phyloP scores from a whole-genome alignment of 2,329 filamentous ascomycete genomes.

The Simplicillium aogashimaense region DNA sequence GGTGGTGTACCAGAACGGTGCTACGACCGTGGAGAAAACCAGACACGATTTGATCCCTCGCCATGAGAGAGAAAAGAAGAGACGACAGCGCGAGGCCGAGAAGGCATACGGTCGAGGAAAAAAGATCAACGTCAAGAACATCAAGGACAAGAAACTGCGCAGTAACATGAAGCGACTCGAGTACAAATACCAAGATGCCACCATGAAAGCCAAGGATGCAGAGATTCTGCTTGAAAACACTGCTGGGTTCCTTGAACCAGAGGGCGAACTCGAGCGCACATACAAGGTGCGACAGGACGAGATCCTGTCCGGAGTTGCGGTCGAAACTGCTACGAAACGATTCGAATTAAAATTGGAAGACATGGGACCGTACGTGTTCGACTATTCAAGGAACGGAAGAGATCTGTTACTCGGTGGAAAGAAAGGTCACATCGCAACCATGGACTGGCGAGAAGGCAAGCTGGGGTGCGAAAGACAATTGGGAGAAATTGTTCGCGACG shows the following conservation, averaged over 20 bases:
- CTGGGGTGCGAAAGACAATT: constrained; percentile 86
- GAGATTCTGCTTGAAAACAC: constrained; percentile 89
- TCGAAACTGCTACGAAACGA: constrained; percentile 83
- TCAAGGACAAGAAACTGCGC: constrained; percentile 86
- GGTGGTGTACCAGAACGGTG: constrained; percentile 39
- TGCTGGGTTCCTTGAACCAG: constrained; percentile 76
- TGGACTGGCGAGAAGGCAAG: constrained; percentile 93
- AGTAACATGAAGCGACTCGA: constrained; percentile 72
- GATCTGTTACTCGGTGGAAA: constrained; percentile 77
- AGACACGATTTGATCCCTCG: constrained; percentile 43
- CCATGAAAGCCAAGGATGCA: constrained; percentile 81
- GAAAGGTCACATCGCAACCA: constrained; percentile 90
- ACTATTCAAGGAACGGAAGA: constrained; percentile 84
- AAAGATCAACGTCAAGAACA: constrained; percentile 58
- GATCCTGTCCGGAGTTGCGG: constrained; percentile 61
- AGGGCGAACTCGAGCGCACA: constrained; percentile 79
- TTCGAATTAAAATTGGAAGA: constrained; percentile 80
- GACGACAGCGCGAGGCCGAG: constrained; percentile 52
- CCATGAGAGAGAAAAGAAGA: constrained; percentile 38
- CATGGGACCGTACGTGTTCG: constrained; percentile 77
- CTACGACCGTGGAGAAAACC: constrained; percentile 36
- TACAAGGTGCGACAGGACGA: constrained; percentile 89
- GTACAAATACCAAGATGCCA: constrained; percentile 69
- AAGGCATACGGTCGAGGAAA: constrained; percentile 77
- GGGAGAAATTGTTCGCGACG: constrained; percentile 81